Evolutionary conservation across 2,329 filamentous ascomycete genomes (phyloP).

Genomic region (Fragosphaeria purpurea): DNA sequence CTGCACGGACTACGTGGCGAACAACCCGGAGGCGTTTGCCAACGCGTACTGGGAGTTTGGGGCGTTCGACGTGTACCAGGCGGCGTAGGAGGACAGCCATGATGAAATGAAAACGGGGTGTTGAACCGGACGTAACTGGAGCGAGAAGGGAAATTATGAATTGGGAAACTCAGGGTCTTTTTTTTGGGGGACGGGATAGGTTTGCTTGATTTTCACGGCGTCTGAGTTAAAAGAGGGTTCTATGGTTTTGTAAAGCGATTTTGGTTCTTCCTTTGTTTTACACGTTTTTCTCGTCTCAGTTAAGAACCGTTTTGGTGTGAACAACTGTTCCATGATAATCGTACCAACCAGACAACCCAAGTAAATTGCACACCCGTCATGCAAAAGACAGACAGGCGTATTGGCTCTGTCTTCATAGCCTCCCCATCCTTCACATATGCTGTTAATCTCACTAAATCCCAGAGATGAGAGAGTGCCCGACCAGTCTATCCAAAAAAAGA

Average conservation of each 20-base stretch:
- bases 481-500: not conserved
- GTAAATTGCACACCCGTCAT: not conserved
- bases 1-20: slow-evolving; percentile 48
- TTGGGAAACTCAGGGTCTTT: too few species aligned
- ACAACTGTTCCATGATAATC: not conserved
- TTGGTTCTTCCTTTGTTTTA: not conserved
- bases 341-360: not conserved
- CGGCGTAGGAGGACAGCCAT: slow-evolving; percentile 12
- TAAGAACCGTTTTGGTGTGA: not conserved
- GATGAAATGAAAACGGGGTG: too few species aligned
- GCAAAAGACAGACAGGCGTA: too few species aligned
- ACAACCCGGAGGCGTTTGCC: slow-evolving; percentile 43
- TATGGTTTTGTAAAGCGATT: not conserved
- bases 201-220: too few species aligned
- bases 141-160: too few species aligned
- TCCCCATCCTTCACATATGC: too few species aligned
- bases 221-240: too few species aligned
- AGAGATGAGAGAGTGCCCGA: slow-evolving; percentile 1
- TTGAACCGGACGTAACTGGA: too few species aligned
- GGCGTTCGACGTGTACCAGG: slow-evolving; percentile 47
- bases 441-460: too few species aligned
- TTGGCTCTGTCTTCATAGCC: too few species aligned
- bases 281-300: not conserved
- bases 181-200: too few species aligned
- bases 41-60: slow-evolving; percentile 59